phyloP scores from a whole-genome alignment of 148 eudicot genomes.

The Rhododendron ferrugineum region DNA sequence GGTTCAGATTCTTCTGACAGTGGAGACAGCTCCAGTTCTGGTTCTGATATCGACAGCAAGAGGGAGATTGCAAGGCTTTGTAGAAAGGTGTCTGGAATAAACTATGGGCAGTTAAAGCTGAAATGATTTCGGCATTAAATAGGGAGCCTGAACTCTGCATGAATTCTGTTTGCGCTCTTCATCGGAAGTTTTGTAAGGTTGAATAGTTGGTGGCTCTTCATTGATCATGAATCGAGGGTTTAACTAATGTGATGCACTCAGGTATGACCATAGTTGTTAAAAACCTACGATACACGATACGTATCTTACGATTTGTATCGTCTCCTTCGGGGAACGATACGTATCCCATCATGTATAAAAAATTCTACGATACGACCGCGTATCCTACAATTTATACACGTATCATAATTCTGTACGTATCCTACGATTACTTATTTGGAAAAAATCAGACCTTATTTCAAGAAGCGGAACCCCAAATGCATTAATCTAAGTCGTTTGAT shows the following conservation, averaged over 20 bases:
- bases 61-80: background rate
- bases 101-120: constrained; percentile 29
- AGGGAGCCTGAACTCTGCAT: constrained; percentile 35
- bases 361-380: too few relatives aligned
- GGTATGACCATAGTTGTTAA: constrained; percentile 3
- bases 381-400: too few relatives aligned
- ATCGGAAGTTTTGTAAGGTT: constrained; percentile 20
- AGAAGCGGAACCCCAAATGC: too few relatives aligned
- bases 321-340: too few relatives aligned
- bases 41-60: constrained; percentile 4
- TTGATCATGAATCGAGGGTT: background rate
- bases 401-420: too few relatives aligned
- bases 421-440: too few relatives aligned
- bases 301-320: too few relatives aligned
- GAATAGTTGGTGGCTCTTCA: background rate
- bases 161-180: constrained; percentile 47
- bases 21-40: constrained; percentile 14
- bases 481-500: too few relatives aligned
- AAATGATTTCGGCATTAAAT: constrained; percentile 26
- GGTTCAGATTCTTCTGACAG: background rate
- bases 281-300: too few relatives aligned
- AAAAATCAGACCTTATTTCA: too few relatives aligned
- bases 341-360: too few relatives aligned
- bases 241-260: background rate
- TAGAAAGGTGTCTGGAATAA: background rate